Conservation (phyloP, 1,284 basidiomycete genomes). For the Melampsora americana region DNA sequence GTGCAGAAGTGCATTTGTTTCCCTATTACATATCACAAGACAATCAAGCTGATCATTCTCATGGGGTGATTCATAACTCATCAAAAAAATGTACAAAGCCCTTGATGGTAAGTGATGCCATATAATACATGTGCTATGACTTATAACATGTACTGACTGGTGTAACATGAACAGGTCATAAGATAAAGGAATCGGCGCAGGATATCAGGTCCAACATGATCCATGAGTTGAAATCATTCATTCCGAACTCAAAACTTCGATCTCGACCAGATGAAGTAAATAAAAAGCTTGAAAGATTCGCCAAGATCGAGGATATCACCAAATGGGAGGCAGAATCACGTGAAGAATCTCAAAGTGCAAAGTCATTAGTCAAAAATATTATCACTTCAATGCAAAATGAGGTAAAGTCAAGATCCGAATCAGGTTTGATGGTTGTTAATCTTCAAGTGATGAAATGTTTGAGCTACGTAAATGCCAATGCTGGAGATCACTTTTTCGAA, state of each 20-base stretch:
- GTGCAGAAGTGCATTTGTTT: background rate
- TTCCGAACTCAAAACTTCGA: background rate
- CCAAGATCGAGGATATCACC: background rate
- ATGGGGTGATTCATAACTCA: background rate
- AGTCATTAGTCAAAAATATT: background rate
- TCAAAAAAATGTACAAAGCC: too few species aligned
- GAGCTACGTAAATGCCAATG: too few species aligned
- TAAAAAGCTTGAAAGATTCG: background rate
- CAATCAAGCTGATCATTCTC: background rate
- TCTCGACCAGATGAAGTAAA: background rate
- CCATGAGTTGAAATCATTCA: background rate
- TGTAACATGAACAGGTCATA: background rate
- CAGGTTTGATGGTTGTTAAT: background rate
- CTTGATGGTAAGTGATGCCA: background rate
- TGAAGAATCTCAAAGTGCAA: background rate
- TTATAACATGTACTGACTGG: background rate
- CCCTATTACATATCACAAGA: background rate
- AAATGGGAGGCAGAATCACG: background rate
- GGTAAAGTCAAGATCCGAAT: background rate
- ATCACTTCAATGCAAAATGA: background rate
- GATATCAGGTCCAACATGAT: background rate
- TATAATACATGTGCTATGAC: background rate
- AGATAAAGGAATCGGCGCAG: background rate
- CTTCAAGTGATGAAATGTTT: background rate
- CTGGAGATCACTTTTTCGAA: background rate